Evolutionary conservation across 345 rosid species (phyloP), one percentile per base, ranked within the genome.

Genomic region (Nephelium lappaceum): DNA sequence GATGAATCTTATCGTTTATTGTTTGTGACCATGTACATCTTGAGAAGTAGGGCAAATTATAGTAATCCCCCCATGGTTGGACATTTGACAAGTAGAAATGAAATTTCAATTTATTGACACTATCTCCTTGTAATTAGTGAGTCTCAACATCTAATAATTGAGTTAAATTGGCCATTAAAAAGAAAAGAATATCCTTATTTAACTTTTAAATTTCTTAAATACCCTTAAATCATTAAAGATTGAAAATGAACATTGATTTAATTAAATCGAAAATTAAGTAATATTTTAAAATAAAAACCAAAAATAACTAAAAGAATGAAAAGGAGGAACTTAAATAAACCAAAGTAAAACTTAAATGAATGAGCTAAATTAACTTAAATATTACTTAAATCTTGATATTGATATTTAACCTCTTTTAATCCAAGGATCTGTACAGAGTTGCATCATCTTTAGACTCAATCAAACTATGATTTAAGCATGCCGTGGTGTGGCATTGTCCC

Each of bases 1-100:
- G 86, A 78, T 73, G 31, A 69, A 67, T 31, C 12, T 19, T 66
- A 62, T 31, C 45, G 1, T 42, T 71, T 72, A 25, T 39, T 12
- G 67, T 70, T 41, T 61, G 58, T 18, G 72, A 53, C 8, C 39
- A 55, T 45, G 18, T 66, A 49, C 23, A 57, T 66, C 43, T 55
- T 67, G 63, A 53, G 55, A 23, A 36, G 8, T 67, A 75, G 43
- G 27, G 64, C 27, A 19, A 19, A 19, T 60, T 60, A 53, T n/a
- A 16, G 58, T 53, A 53, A 53, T 60, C 64, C 27, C 3, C 27
- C 4, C 64, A 6, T 0, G 64, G 64, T 60, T 1, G 0, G 11
- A 60, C 27, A 60, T 21, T 19, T 60, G 25, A 58, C 27, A 21
- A 60, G 64, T 60, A 27, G 5, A 53, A 53, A 53, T 8, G 2